A percentile compares a stretch with the other conserved stretches of the same genome.
phyloP scores from a whole-genome alignment of 139 green algal genomes.

The Picochlorum sp. region DNA sequence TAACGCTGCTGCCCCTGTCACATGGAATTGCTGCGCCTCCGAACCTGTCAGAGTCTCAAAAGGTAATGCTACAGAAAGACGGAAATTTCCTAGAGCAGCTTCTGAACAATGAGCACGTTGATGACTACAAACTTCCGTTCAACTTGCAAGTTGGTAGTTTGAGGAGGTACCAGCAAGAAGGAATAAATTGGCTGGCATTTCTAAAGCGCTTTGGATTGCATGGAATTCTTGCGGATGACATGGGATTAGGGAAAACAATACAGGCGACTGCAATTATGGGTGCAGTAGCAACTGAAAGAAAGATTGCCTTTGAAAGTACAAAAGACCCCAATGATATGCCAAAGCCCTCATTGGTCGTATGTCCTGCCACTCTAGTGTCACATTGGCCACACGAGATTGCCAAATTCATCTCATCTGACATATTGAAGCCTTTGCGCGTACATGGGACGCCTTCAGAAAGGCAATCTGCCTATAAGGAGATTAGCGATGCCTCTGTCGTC shows the following conservation, averaged over 20 bases:
- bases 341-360: conserved; percentile 75
- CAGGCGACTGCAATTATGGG: conserved; percentile 74
- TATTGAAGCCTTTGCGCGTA: conserved; percentile 43
- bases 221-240: conserved; percentile 93
- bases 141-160: conserved; percentile 42
- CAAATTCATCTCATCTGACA: conserved; percentile 46
- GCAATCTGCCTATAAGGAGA: neutral
- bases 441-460: conserved; percentile 39
- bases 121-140: conserved; percentile 62
- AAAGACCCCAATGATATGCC: neutral
- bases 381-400: conserved; percentile 88
- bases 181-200: conserved; percentile 96
- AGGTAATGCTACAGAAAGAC: conserved; percentile 44
- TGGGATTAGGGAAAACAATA: conserved; percentile 81
- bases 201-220: conserved; percentile 87
- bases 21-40: conserved; percentile 43
- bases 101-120: conserved; percentile 68
- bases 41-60: conserved; percentile 50
- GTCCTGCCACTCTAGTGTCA: conserved; percentile 84
- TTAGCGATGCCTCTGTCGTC: conserved; percentile 45
- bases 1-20: conserved; percentile 81
- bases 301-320: conserved; percentile 1
- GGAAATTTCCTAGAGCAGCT: conserved; percentile 77
- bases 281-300: conserved; percentile 18
- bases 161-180: conserved; percentile 88